These are phyloP conservation scores for Pseudoperonospora humuli DNA, from an alignment of 352 stramenopile genomes.

Conservation along the genomic window DNA sequence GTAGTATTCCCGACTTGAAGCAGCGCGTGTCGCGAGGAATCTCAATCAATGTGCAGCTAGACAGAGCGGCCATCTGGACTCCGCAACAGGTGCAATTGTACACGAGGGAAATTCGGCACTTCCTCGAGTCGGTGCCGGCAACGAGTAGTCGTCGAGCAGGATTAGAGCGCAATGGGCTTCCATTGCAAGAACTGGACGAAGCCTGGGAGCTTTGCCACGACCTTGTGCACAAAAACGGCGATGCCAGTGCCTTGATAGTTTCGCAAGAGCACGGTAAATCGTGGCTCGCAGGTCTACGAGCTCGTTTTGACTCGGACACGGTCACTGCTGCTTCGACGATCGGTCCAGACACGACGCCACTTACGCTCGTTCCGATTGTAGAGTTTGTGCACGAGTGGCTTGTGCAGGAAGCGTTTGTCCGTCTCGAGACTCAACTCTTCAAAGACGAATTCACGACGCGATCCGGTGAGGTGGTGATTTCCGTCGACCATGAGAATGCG, in stretches of 20 bases:
- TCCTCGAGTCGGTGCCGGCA: constrained; percentile 13
- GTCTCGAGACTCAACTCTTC: constrained; percentile 50
- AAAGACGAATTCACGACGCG: constrained; percentile 30
- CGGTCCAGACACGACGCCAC: not conserved
- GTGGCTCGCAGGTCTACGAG: constrained; percentile 40
- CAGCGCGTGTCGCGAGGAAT: constrained; percentile 57
- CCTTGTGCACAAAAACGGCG: constrained; percentile 17
- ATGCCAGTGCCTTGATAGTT: constrained; percentile 3
- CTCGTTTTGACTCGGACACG: constrained; percentile 31
- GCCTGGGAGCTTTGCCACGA: constrained; percentile 45
- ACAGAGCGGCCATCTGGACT: constrained; percentile 36
- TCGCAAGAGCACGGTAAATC: constrained; percentile 23
- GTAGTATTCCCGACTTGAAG: constrained; percentile 75
- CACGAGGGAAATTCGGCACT: constrained; percentile 29
- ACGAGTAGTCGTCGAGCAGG: constrained; percentile 4
- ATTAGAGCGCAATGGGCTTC: constrained; percentile 24
- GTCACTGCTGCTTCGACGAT: not conserved
- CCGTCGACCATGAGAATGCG: constrained; percentile 38
- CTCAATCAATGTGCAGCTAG: constrained; percentile 58
- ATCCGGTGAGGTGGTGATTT: constrained; percentile 40
- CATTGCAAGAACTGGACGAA: constrained; percentile 31
- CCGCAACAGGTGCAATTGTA: constrained; percentile 33
- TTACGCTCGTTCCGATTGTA: constrained; percentile 26
- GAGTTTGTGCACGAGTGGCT: constrained; percentile 81
- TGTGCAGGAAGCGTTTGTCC: constrained; percentile 51